A percentile compares a stretch with the other conserved stretches of the same genome.
phyloP scores from a whole-genome alignment of 2,329 filamentous ascomycete genomes.

The Aureobasidium vineae region DNA sequence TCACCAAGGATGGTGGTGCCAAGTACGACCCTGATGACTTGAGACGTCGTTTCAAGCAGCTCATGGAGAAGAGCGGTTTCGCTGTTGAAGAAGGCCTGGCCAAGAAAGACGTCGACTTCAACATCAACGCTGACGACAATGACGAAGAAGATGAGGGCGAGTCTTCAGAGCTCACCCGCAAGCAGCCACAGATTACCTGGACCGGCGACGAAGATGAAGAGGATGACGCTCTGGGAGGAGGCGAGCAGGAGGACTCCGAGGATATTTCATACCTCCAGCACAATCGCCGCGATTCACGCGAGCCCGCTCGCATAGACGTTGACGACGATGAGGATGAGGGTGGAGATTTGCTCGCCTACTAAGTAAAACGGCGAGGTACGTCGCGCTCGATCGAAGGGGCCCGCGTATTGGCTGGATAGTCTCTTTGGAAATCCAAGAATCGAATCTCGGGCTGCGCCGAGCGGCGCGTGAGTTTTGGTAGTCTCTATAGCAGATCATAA shows the following conservation, averaged over 20 bases:
- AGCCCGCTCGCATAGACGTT: background rate
- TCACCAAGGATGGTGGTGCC: conserved; percentile 36
- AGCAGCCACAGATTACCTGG: background rate
- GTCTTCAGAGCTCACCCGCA: background rate
- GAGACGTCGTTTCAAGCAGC: conserved; percentile 45
- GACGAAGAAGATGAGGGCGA: background rate
- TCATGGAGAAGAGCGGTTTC: conserved; percentile 35
- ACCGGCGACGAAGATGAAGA: background rate
- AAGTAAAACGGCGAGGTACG: background rate
- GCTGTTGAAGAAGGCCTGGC: background rate
- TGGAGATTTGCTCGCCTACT: background rate
- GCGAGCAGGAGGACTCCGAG: background rate
- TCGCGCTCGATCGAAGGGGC: background rate
- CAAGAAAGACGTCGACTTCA: conserved; percentile 4
- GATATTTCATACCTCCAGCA: background rate
- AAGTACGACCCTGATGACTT: conserved; percentile 36
- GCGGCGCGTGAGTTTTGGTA: background rate
- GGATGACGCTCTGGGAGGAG: background rate
- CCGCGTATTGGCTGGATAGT: too few species aligned
- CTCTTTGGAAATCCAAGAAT: background rate
- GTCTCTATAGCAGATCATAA: background rate
- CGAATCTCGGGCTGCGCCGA: background rate
- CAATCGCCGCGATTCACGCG: background rate
- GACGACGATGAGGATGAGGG: background rate
- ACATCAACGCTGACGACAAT: background rate